Base-by-base conservation (phyloP, 2,329 filamentous ascomycete genomes). In the Cladophialophora carrionii region DNA sequence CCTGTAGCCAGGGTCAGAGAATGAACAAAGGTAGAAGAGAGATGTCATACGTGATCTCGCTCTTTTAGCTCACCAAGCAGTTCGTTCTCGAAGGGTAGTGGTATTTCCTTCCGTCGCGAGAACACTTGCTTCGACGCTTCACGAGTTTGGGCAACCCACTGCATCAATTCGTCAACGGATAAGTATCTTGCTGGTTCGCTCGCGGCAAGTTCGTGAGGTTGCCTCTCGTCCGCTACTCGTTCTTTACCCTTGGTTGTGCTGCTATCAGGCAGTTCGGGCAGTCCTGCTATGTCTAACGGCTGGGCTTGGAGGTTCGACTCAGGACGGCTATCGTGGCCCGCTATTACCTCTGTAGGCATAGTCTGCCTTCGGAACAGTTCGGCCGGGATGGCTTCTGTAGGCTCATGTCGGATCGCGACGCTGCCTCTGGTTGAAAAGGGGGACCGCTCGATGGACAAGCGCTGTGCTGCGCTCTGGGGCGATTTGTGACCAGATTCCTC, bases 21-120 rank as follows among this genome's bases (percentile, higher is more conserved):
- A 34, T 20, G 17, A 24, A 48, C 49, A 60, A 24, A 29, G 34
- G 12, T 26, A 49, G 10, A 37, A 24, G 68, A 37, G 6, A n/a
- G 7, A 54, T 9, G 22, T 17, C 51, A 1, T 67, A 73, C 70
- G 63, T 74, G 73, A 63, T 75, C 73, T 29, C 73, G 67, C n/a
- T 66, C 66, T 51, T 71, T 69, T 24, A 74, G 55, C 5, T 61
- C 51, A 46, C 68, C 64, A n/a, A 74, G 61, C 5, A 66, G 54
- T 22, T 61, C 58, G 9, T 37, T 60, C 29, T 60, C 54, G 12
- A 31, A 55, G 24, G 12, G 22, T 4, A 56, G 32, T 6, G 51
- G 22, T 17, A 51, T 3, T n/a, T 51, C 5, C 22, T 17, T 9
- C 22, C 22, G 12, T 24, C 48, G 48, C 17, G 17, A 24, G 20